Conservation (phyloP, 495 filamentous ascomycete species). For the Penicillium paradoxum region DNA sequence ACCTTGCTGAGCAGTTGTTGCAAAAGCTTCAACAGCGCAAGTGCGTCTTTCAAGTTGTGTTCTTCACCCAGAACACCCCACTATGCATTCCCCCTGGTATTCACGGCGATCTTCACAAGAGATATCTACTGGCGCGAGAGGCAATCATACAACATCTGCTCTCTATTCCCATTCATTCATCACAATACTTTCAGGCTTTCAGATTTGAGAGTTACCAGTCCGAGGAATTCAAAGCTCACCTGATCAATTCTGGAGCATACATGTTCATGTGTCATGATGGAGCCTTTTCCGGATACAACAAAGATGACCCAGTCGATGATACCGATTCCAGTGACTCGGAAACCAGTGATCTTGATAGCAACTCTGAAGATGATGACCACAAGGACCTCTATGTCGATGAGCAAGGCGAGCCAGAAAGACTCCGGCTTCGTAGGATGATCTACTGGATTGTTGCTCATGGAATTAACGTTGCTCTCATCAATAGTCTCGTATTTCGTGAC, state of each 20-base stretch:
- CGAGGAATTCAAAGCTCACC: conserved; percentile 47
- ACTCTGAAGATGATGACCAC: neutral
- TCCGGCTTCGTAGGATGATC: conserved; percentile 44
- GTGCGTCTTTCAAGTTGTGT: conserved; percentile 65
- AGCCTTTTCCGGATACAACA: conserved; percentile 14
- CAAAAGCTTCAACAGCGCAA: conserved; percentile 52
- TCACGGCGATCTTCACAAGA: conserved; percentile 19
- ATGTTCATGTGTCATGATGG: conserved; percentile 71
- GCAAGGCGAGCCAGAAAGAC: conserved; percentile 8
- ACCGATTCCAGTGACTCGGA: neutral
- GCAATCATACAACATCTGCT: conserved; percentile 60
- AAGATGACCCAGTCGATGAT: neutral
- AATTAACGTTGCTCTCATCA: conserved; percentile 57
- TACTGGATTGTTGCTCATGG: conserved; percentile 39
- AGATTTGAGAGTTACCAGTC: conserved; percentile 44
- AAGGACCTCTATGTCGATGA: neutral
- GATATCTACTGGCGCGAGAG: conserved; percentile 57
- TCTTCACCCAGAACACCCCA: conserved; percentile 47
- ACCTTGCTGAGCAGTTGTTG: conserved; percentile 61
- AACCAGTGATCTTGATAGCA: no score
- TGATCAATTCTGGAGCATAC: conserved; percentile 47
- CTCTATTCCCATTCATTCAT: neutral
- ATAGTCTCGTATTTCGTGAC: conserved; percentile 53
- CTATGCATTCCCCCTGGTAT: conserved; percentile 11
- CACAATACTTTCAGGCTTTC: neutral